Base-by-base conservation (phyloP, 352 stramenopile genomes). In the Pythium folliculosum region DNA sequence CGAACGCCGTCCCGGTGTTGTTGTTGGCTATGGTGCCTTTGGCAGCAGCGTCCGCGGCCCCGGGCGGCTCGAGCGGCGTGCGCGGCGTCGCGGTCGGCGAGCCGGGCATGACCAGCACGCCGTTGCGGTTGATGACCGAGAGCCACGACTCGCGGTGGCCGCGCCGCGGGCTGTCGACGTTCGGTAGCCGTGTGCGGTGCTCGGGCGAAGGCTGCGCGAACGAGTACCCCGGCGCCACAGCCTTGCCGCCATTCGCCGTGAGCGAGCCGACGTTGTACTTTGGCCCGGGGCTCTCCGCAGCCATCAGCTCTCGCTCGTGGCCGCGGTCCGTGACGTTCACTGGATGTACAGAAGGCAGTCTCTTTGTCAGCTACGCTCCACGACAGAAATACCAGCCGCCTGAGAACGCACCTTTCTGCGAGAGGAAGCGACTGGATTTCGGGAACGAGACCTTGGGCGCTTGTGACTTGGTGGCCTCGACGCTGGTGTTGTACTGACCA, bases 211-310 rank as follows among this genome's bases (percentile, higher is more conserved):
- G 80, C 13, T 80, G 72, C 7, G 84, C 82, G 38, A 94, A 94
- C 5, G 86, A 91, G 66, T 78, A 91, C 21, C 77, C 77, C 3
- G 82, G 81, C 13, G 79, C 77, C 10, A 63, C 78, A 17, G 64
- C 60, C 21, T 83, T 89, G 37, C 83, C 86, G 23, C 79, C 80
- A 38, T 90, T 91, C 30, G 74, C 65, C 19, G 76, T 54, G 48
- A 88, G 60, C 35, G 75, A 75, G 40, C 86, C 73, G 21, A 94
- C 84, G 53, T 93, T 94, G 70, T 94, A 94, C 65, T 93, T 94
- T 50, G 84, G 86, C 4, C 86, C 86, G 22, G 86, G 86, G n/a
- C 86, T 93, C 48, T 92, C 86, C 5, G 70, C 74, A 14, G 86
- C 73, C 72, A 90, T 90, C 38, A 92, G 77, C 43, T 94, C 86